phyloP scores from a whole-genome alignment of 2,329 filamentous ascomycete species.

The Lizonia empirigonia region DNA sequence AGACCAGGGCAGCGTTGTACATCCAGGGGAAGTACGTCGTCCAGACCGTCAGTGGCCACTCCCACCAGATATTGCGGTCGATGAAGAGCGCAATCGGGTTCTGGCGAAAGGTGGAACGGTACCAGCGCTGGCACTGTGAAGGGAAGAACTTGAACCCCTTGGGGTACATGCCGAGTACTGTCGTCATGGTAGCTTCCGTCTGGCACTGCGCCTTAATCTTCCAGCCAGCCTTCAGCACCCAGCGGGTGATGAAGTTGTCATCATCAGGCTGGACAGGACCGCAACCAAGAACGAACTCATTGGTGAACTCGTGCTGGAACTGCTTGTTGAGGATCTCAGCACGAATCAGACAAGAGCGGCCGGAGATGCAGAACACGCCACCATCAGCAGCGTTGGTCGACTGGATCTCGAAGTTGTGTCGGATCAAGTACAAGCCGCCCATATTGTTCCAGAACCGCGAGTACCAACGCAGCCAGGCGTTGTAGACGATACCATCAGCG shows the following conservation, averaged over 20 bases:
- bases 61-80: constrained; percentile 32
- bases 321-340: constrained; percentile 26
- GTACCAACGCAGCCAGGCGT: constrained; percentile 16
- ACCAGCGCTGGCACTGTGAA: constrained; percentile 35
- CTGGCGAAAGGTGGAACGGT: constrained; percentile 31
- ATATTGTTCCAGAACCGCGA: constrained; percentile 32
- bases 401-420: constrained; percentile 44
- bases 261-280: constrained; percentile 38
- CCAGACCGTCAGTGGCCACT: constrained; percentile 31
- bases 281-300: constrained; percentile 28
- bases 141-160: constrained; percentile 27
- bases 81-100: constrained; percentile 28
- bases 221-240: constrained; percentile 54
- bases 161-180: constrained; percentile 46
- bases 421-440: constrained; percentile 35
- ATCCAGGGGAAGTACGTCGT: constrained; percentile 34
- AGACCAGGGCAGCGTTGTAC: constrained; percentile 31
- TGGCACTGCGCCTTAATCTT: constrained; percentile 60
- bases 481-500: background rate
- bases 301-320: constrained; percentile 28
- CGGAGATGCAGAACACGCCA: constrained; percentile 42
- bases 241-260: constrained; percentile 59
- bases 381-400: constrained; percentile 41
- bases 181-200: constrained; percentile 56
- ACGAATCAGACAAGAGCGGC: constrained; percentile 36